These are phyloP conservation scores for Mollisia scopiformis DNA, from an alignment of 2,329 filamentous ascomycete genomes.

Conservation along the genomic window DNA sequence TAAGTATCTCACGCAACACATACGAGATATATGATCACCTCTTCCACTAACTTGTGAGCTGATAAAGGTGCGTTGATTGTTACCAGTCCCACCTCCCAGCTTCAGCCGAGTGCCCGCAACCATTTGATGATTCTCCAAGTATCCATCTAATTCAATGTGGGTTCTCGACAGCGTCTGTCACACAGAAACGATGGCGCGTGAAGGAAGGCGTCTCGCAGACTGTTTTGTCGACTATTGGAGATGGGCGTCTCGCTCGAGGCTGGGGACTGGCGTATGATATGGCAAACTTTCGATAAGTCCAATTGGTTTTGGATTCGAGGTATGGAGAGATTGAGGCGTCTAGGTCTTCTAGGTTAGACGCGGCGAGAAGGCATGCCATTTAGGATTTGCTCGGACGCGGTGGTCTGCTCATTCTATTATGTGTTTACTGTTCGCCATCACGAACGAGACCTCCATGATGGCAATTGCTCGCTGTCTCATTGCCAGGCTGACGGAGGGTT, in stretches of 20 bases:
- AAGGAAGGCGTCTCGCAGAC: background rate
- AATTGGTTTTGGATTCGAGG: background rate
- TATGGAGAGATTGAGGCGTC: background rate
- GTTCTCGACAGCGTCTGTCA: background rate
- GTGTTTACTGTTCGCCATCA: too few species aligned
- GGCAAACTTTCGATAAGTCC: background rate
- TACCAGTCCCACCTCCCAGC: background rate
- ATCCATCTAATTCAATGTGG: background rate
- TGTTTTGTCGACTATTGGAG: background rate
- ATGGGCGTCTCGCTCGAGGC: background rate
- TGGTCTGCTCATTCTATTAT: too few species aligned
- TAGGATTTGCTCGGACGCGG: background rate
- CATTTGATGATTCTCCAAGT: background rate
- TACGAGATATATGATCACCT: background rate
- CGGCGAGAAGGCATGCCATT: background rate
- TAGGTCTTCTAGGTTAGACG: background rate
- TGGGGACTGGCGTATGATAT: background rate
- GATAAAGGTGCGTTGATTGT: background rate
- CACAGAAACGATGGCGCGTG: background rate
- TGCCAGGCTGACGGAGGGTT: too few species aligned
- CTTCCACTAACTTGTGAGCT: background rate
- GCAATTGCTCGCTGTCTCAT: too few species aligned
- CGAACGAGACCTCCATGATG: too few species aligned
- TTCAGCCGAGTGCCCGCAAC: background rate
- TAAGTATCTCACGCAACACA: background rate